Conservation (phyloP, 306 rosid genomes). For the Pterocarpus macrocarpus region DNA sequence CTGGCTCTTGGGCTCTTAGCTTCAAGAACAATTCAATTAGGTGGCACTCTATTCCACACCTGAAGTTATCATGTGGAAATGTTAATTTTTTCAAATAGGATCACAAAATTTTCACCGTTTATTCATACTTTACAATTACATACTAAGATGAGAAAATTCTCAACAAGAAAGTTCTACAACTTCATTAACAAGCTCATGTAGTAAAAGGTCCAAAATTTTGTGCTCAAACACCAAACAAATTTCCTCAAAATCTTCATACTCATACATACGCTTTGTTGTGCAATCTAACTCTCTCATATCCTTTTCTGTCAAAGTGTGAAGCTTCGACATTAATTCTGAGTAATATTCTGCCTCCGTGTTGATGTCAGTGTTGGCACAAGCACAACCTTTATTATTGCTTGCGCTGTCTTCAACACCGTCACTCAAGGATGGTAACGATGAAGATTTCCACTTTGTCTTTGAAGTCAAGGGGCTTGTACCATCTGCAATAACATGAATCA, state of each 20-base stretch:
- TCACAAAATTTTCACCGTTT: no score
- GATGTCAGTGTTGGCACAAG: neutral
- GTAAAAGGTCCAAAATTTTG: constrained; percentile 58
- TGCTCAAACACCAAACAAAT: constrained; percentile 61
- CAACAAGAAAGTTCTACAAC: constrained; percentile 42
- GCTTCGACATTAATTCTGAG: constrained; percentile 51
- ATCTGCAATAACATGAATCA: constrained; percentile 33
- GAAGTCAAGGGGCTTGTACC: constrained; percentile 34
- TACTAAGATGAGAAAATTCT: neutral
- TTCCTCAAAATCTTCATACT: constrained; percentile 54
- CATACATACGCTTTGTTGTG: constrained; percentile 42
- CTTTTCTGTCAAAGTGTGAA: constrained; percentile 54
- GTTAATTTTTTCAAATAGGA: no score
- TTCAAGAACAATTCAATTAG: no score
- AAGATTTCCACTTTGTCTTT: constrained; percentile 46
- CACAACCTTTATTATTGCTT: constrained; percentile 35
- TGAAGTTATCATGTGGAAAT: no score
- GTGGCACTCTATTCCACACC: no score
- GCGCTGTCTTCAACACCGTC: constrained; percentile 34
- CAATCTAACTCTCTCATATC: constrained; percentile 55
- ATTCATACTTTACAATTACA: neutral
- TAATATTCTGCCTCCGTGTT: constrained; percentile 48
- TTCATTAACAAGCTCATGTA: constrained; percentile 65
- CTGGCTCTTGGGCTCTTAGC: no score
- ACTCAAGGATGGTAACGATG: constrained; percentile 3